A percentile compares a stretch with the other conserved stretches of the same genome.
These are phyloP conservation scores for Lactarius sp. DNA, from an alignment of 768 basidiomycete species.

Conservation along the genomic window DNA sequence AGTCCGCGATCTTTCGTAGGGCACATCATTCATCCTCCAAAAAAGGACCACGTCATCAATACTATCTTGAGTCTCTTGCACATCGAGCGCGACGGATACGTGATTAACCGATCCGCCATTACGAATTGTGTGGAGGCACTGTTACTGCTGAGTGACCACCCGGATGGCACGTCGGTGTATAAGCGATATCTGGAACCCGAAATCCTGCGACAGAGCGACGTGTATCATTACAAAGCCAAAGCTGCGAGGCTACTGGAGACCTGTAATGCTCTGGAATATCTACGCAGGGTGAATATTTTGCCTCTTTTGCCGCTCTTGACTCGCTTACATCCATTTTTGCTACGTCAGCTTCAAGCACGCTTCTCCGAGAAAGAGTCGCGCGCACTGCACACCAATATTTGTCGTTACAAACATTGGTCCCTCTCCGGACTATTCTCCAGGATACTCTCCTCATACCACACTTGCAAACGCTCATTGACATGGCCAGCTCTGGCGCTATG, in stretches of 20 bases:
- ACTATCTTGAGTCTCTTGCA: constrained; percentile 86
- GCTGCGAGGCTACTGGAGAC: constrained; percentile 62
- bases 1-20: constrained; percentile 80
- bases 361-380: constrained; percentile 81
- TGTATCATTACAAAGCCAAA: constrained; percentile 77
- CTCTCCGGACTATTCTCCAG: constrained; percentile 73
- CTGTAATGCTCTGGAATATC: constrained; percentile 78
- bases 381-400: constrained; percentile 84
- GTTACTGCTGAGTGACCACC: constrained; percentile 54
- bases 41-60: constrained; percentile 73
- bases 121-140: constrained; percentile 87
- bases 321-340: constrained; percentile 19
- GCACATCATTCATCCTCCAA: constrained; percentile 73
- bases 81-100: constrained; percentile 87
- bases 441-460: constrained; percentile 73
- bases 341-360: constrained; percentile 65
- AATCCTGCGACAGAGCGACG: constrained; percentile 66
- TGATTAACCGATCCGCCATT: constrained; percentile 86
- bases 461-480: constrained; percentile 64
- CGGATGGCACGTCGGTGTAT: constrained; percentile 61
- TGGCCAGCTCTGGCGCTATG: constrained; percentile 84
- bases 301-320: background rate
- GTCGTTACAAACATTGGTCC: constrained; percentile 61
- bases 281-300: constrained; percentile 59
- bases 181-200: constrained; percentile 78